Evolutionary conservation across 331 rosid species (phyloP).

Genomic region (Saraca asoca): DNA sequence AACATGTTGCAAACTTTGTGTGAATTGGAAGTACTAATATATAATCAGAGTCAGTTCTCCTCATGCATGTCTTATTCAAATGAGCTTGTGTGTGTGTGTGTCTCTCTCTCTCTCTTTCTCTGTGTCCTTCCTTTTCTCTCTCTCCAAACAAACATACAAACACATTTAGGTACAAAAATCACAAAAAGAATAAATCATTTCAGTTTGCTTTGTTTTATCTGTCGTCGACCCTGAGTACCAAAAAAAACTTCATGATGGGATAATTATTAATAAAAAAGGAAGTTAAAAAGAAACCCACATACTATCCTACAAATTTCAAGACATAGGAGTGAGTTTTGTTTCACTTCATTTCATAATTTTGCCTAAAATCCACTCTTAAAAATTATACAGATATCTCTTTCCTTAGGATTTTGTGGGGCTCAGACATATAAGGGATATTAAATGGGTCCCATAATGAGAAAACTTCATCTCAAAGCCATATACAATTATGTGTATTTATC

Average conservation of each 20-base stretch:
- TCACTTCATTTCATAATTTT: constrained; percentile 17
- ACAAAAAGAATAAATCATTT: constrained; percentile 59
- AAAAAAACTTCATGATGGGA: constrained; percentile 60
- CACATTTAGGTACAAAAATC: constrained; percentile 51
- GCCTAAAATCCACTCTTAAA: constrained; percentile 59
- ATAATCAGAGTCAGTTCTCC: not conserved
- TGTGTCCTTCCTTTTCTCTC: constrained; percentile 29
- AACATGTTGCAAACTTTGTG: constrained; percentile 23
- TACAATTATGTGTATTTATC: too few relatives aligned
- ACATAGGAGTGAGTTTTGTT: constrained; percentile 27
- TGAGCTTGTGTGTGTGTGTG: constrained; percentile 25
- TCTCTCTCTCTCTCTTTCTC: constrained; percentile 34
- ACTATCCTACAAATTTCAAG: constrained; percentile 48
- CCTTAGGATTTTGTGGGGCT: constrained; percentile 93
- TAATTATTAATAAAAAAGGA: constrained; percentile 70
- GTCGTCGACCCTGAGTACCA: constrained; percentile 53
- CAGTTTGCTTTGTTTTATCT: constrained; percentile 55
- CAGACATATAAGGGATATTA: constrained; percentile 41
- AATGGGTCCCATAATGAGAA: constrained; percentile 53
- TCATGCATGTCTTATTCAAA: constrained; percentile 17
- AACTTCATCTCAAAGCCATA: constrained; percentile 76
- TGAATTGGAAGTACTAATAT: constrained; percentile 5
- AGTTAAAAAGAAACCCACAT: constrained; percentile 57
- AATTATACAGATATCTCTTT: constrained; percentile 63
- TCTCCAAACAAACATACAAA: constrained; percentile 35